Percentiles rank a stretch among this genome's conserved stretches.
These are phyloP conservation scores for Tricholoma furcatifolium DNA, from an alignment of 768 basidiomycete species.

Conservation along the genomic window DNA sequence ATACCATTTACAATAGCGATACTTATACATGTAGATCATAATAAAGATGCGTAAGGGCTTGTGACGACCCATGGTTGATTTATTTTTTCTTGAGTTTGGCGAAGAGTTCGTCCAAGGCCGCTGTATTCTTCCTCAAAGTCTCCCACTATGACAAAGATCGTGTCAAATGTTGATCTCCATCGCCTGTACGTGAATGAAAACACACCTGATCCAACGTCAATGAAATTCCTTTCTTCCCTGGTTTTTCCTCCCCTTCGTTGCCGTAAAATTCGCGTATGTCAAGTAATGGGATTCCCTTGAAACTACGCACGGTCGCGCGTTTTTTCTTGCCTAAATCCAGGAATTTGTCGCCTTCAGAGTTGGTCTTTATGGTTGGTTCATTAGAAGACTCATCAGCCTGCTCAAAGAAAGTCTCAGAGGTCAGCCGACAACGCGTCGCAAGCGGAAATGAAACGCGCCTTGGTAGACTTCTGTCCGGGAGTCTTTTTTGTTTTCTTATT, in stretches of 20 bases:
- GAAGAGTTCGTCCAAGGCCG: constrained; percentile 54
- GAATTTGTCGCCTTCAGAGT: constrained; percentile 48
- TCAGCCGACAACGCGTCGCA: background rate
- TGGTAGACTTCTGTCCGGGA: background rate
- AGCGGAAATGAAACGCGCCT: background rate
- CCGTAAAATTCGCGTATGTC: constrained; percentile 78
- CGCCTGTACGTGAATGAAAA: background rate
- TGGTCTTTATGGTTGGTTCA: constrained; percentile 26
- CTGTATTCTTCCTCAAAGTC: constrained; percentile 40
- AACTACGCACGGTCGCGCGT: constrained; percentile 53
- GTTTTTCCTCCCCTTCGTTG: constrained; percentile 55
- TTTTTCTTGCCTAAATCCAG: constrained; percentile 72
- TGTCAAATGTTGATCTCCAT: background rate
- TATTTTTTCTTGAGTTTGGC: constrained; percentile 30
- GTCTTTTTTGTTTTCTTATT: constrained; percentile 36
- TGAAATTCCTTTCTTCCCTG: constrained; percentile 81
- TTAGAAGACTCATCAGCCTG: constrained; percentile 10
- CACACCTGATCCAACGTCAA: constrained; percentile 63
- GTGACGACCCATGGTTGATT: constrained; percentile 4
- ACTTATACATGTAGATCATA: constrained; percentile 1
- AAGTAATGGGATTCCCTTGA: constrained; percentile 53
- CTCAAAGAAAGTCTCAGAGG: background rate
- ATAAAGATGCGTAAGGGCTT: background rate
- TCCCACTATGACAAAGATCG: constrained; percentile 48
- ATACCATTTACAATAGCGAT: background rate